Evolutionary conservation across 2,329 filamentous ascomycete genomes (phyloP).

Genomic region (Penicillium sp.): DNA sequence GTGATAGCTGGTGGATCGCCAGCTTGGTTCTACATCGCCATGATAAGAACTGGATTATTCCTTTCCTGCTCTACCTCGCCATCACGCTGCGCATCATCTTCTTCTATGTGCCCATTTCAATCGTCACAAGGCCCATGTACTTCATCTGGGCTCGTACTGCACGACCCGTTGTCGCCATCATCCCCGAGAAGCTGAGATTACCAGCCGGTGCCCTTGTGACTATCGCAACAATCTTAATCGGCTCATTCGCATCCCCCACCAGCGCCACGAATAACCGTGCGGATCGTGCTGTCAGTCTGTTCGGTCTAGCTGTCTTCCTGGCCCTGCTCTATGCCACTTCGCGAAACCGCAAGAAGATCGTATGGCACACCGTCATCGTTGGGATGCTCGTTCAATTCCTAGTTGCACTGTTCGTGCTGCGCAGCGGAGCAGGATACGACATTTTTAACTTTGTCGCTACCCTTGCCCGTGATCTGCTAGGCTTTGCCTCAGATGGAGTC

Average conservation of each 20-base stretch:
- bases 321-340: conserved; percentile 69
- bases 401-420: conserved; percentile 82
- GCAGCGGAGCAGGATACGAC: conserved; percentile 77
- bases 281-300: conserved; percentile 77
- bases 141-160: conserved; percentile 68
- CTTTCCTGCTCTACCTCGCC: conserved; percentile 76
- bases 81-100: conserved; percentile 73
- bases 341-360: conserved; percentile 59
- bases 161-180: conserved; percentile 57
- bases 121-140: conserved; percentile 66
- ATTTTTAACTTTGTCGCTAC: conserved; percentile 88
- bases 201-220: conserved; percentile 63
- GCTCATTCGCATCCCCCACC: conserved; percentile 72
- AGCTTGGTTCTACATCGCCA: conserved; percentile 70
- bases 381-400: conserved; percentile 89
- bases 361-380: conserved; percentile 79
- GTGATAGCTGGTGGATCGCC: conserved; percentile 70
- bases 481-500: conserved; percentile 73
- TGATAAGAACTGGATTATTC: conserved; percentile 78
- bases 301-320: conserved; percentile 74
- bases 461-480: conserved; percentile 71
- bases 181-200: conserved; percentile 67
- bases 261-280: conserved; percentile 72
- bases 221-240: conserved; percentile 73
- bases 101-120: conserved; percentile 68